Base-by-base conservation (phyloP, 192 early-diverging fungal genomes). In the Cladochytrium replicatum region DNA sequence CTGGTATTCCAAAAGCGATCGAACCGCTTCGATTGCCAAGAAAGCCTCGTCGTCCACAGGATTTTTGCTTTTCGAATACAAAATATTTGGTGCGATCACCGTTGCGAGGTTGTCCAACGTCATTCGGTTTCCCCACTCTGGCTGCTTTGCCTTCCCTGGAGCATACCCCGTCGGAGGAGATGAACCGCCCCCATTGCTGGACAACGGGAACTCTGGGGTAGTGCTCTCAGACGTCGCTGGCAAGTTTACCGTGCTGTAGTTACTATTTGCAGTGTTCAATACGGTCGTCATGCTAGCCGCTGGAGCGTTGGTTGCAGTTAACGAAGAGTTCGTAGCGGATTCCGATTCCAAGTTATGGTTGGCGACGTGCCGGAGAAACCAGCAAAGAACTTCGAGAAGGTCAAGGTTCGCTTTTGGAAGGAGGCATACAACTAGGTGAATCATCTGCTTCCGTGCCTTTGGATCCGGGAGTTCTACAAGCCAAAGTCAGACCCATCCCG, bases 31-130 rank as follows among this genome's bases (percentile, higher is more conserved):
- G 13, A 74, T 60, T 6, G 66, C 67, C 44, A 64, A 45, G 22
- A 63, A 49, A 5, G 52, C 42, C 38, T 66, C 58, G 54, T 69
- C 67, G 27, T 86, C 78, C 17, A 69, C 60, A 3, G 88, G 84
- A 60, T 89, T 91, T 60, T 86, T 85, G 32, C 76, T 77, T 54
- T 87, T 86, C 8, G 83, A 79, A 58, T 86, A 88, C 26, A 96
- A 68, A 38, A 98, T 83, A 52, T 93, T 97, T 26, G 95, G 95
- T 8, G 90, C 82, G 45, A 98, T 87, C 0, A 98, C 88, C 0
- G 88, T 96, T 0, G 93, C 87, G 46, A 98, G 61, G 52, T 96
- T 98, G 30, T 77, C 78, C 2, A 88, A 61, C 59, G 89, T 86
- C 95, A 98, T 98, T 60, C 87, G 88, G 52, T 87, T 93, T 6